A percentile compares a stretch with the other conserved stretches of the same genome.
These are phyloP conservation scores for Fusarium sp. DNA, from an alignment of 2,329 filamentous ascomycete species.

Conservation along the genomic window DNA sequence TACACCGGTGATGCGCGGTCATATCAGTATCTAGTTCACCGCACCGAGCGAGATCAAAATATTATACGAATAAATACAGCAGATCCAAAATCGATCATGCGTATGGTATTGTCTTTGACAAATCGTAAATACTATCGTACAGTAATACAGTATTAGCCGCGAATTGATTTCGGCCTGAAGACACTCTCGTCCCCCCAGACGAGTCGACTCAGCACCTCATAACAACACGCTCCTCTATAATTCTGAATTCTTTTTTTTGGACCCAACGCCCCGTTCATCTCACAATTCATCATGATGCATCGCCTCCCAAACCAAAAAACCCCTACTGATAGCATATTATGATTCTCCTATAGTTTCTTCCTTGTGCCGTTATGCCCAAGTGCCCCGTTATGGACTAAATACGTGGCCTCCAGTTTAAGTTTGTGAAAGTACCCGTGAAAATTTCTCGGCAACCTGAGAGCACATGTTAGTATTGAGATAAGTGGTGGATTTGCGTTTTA, in stretches of 20 bases:
- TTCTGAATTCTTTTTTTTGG: constrained; percentile 43
- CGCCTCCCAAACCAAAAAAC: constrained; percentile 39
- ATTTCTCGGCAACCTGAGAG: constrained; percentile 51
- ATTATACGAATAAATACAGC: background rate
- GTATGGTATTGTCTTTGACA: constrained; percentile 45
- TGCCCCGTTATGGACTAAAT: constrained; percentile 3
- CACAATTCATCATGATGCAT: constrained; percentile 36
- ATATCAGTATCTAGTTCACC: constrained; percentile 43
- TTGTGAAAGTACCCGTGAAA: constrained; percentile 51
- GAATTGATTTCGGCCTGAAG: constrained; percentile 29
- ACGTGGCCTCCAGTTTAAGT: constrained; percentile 36
- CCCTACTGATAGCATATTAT: constrained; percentile 31
- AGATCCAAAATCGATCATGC: constrained; percentile 40
- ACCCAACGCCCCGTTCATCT: constrained; percentile 40
- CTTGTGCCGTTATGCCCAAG: constrained; percentile 29
- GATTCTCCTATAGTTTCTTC: constrained; percentile 27
- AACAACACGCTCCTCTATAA: constrained; percentile 44
- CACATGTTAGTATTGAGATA: constrained; percentile 15
- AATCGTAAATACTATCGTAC: constrained; percentile 51
- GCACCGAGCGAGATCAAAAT: background rate
- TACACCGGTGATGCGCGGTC: constrained; percentile 51
- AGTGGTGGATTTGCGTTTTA: background rate
- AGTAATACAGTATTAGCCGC: constrained; percentile 53
- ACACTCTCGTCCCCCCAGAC: constrained; percentile 43
- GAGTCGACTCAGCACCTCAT: constrained; percentile 31